Base-by-base conservation (phyloP, 257 asterid species). In the Lantana camara region DNA sequence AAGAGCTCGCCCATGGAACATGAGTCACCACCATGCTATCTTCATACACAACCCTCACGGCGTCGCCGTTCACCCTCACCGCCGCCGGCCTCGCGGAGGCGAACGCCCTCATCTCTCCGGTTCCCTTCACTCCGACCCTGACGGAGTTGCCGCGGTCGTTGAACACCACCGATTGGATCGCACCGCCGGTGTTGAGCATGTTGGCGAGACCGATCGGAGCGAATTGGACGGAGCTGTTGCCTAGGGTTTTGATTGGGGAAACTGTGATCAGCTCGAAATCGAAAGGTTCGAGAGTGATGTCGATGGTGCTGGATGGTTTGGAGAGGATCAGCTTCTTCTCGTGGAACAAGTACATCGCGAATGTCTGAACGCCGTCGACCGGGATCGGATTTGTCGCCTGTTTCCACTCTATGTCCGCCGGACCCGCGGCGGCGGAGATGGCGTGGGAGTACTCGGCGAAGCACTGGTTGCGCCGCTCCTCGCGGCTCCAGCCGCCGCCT, bases 401-500 rank as follows among this genome's bases (percentile, higher is more conserved):
- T 17, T 66, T 69, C 95, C 95, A 86, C 62, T 86, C 91, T 4
- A 86, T 60, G 73, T 91, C 98, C 16, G 49, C 67, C 2, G 96
- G 97, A 44, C 90, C 72, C 9, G 82, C 69, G 2, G 51, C 22
- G 49, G 96, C 75, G 42, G 88, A 77, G 72, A 89, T 85, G 0
- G 13, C 40, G 19, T 74, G 84, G 1, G 98, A 91, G 74, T 73
- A 75, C 22, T 91, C 83, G 24, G 95, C 75, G 58, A 84, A 86
- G 47, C 98, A 86, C 23, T 71, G 68, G 88, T 89, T 91, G 55
- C 93, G 85, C 21, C 98, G 78, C 14, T 76, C 65, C 52, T 91
- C 89, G 3, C 91, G 82, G 65, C 77, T 60, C 98, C 98, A 91
- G 7, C 98, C 98, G 62, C 98, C 98, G 44, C 98, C 98, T 73